These are phyloP conservation scores for Dichomitus squalens DNA, from an alignment of 1,284 basidiomycete species.

Conservation along the genomic window DNA sequence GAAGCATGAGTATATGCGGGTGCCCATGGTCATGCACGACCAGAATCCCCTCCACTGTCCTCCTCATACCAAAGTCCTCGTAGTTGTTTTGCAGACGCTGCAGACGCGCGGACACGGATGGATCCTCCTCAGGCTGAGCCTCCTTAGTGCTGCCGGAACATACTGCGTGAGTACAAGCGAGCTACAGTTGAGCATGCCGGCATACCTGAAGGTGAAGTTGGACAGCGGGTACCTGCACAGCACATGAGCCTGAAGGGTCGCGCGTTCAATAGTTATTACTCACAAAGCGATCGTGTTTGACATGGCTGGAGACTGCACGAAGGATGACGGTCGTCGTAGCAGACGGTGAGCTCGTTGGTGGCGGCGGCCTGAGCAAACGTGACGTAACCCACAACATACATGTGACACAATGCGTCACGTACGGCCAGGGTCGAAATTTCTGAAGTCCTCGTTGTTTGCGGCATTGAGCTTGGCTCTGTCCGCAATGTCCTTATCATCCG, in stretches of 20 bases:
- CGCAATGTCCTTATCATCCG: constrained; percentile 13
- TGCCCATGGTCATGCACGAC: constrained; percentile 95
- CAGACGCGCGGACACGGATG: constrained; percentile 88
- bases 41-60: constrained; percentile 95
- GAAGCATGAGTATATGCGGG: constrained; percentile 95
- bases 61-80: constrained; percentile 93
- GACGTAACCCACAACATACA: neutral
- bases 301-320: constrained; percentile 40
- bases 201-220: constrained; percentile 83
- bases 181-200: neutral
- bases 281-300: constrained; percentile 79
- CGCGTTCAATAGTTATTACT: constrained; percentile 30
- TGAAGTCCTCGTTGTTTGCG: neutral
- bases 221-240: constrained; percentile 74
- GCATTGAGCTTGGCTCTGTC: neutral
- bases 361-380: neutral
- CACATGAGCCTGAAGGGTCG: neutral
- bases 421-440: constrained; percentile 3
- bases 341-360: constrained; percentile 1
- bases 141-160: constrained; percentile 78
- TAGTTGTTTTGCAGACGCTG: constrained; percentile 94
- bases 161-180: neutral
- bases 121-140: constrained; percentile 95
- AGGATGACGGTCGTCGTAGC: neutral
- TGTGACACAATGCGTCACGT: neutral